These are phyloP conservation scores for Rhynchosporium agropyri DNA, from an alignment of 2,329 filamentous ascomycete species.

Conservation along the genomic window DNA sequence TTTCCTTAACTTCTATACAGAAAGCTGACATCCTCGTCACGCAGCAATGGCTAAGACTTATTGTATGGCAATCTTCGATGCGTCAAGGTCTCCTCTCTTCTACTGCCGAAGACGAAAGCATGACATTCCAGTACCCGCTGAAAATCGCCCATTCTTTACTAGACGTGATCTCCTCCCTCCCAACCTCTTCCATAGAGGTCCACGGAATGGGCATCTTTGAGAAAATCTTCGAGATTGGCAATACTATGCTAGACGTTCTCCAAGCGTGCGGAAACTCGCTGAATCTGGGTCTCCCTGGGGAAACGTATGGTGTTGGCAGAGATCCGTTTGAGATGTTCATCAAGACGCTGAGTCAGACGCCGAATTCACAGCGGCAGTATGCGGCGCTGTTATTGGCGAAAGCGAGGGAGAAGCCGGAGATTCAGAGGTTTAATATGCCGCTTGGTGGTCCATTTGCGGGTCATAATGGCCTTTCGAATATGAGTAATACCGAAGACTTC, in stretches of 20 bases:
- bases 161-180: slow-evolving; percentile 47
- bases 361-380: slow-evolving; percentile 49
- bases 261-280: slow-evolving; percentile 39
- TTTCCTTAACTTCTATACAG: slow-evolving; percentile 59
- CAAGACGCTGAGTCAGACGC: slow-evolving; percentile 48
- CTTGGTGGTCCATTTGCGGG: slow-evolving; percentile 7
- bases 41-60: slow-evolving; percentile 70
- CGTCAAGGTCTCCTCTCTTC: slow-evolving; percentile 66
- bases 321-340: slow-evolving; percentile 51
- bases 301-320: slow-evolving; percentile 40
- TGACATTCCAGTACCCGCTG: slow-evolving; percentile 64
- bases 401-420: slow-evolving; percentile 46
- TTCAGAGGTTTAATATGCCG: slow-evolving; percentile 32
- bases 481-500: background rate
- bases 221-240: slow-evolving; percentile 53
- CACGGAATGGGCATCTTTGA: slow-evolving; percentile 55
- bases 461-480: background rate
- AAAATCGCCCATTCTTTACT: slow-evolving; percentile 63
- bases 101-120: slow-evolving; percentile 57
- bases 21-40: slow-evolving; percentile 70
- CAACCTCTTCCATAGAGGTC: slow-evolving; percentile 49
- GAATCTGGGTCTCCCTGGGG: slow-evolving; percentile 25
- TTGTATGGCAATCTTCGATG: slow-evolving; percentile 74
- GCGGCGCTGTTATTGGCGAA: slow-evolving; percentile 49
- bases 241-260: slow-evolving; percentile 49